These are phyloP conservation scores for Annulohypoxylon moriforme DNA, from an alignment of 495 filamentous ascomycete genomes.

Conservation along the genomic window DNA sequence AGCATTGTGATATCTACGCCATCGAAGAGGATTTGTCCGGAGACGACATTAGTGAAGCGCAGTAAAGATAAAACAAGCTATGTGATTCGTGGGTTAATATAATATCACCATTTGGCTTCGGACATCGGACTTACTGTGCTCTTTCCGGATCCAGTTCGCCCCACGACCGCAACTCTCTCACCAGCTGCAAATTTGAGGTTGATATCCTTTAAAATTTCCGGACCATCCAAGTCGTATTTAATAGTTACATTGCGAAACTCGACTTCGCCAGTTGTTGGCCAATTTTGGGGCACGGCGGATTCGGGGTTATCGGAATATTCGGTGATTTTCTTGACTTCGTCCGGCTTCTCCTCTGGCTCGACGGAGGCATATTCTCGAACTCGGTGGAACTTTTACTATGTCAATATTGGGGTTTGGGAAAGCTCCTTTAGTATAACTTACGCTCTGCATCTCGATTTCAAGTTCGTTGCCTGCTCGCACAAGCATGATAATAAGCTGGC, in stretches of 20 bases:
- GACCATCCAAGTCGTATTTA: conserved; percentile 59
- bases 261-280: conserved; percentile 60
- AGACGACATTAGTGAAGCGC: conserved; percentile 63
- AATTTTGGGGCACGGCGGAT: conserved; percentile 52
- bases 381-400: conserved; percentile 53
- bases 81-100: conserved; percentile 30
- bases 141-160: conserved; percentile 70
- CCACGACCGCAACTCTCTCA: conserved; percentile 66
- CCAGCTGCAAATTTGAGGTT: conserved; percentile 63
- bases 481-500: conserved; percentile 55
- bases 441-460: conserved; percentile 62
- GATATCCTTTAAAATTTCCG: conserved; percentile 63
- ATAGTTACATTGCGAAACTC: conserved; percentile 63
- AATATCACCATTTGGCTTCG: neutral
- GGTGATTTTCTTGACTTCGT: conserved; percentile 37
- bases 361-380: conserved; percentile 60
- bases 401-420: neutral
- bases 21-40: conserved; percentile 64
- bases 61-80: conserved; percentile 65
- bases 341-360: conserved; percentile 57
- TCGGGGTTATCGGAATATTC: conserved; percentile 45
- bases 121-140: conserved; percentile 55
- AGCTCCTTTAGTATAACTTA: conserved; percentile 30
- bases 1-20: conserved; percentile 62
- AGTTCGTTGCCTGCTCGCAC: conserved; percentile 62